These are phyloP conservation scores for Seiridium unicorne DNA, from an alignment of 2,329 filamentous ascomycete genomes.

Conservation along the genomic window DNA sequence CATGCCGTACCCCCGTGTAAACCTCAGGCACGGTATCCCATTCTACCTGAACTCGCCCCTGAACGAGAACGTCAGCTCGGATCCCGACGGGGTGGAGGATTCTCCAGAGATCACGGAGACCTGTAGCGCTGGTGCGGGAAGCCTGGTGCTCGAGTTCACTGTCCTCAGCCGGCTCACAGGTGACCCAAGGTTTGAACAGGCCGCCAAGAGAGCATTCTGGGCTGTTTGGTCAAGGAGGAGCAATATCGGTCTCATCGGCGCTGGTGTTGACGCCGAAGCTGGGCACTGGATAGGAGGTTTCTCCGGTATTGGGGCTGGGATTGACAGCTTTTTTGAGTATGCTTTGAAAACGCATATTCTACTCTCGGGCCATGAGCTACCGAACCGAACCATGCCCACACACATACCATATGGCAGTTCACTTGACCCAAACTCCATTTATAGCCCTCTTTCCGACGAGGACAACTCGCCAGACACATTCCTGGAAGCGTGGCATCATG, in stretches of 20 bases:
- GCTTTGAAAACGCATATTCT: constrained; percentile 92
- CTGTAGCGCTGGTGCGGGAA: constrained; percentile 95
- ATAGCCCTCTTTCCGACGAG: constrained; percentile 58
- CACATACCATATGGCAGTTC: constrained; percentile 33
- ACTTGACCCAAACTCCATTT: constrained; percentile 65
- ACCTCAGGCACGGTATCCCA: constrained; percentile 84
- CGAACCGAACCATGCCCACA: constrained; percentile 48
- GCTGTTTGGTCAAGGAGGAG: constrained; percentile 90
- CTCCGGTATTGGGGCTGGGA: constrained; percentile 92
- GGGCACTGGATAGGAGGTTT: constrained; percentile 86
- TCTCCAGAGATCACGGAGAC: constrained; percentile 84
- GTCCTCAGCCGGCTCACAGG: constrained; percentile 86
- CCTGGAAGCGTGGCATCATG: constrained; percentile 77
- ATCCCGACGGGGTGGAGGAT: constrained; percentile 36
- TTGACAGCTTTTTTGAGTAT: constrained; percentile 99
- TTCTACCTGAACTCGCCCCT: constrained; percentile 88
- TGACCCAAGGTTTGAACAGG: constrained; percentile 81
- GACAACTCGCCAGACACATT: constrained; percentile 77
- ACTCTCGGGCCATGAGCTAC: constrained; percentile 70
- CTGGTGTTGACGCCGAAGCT: constrained; percentile 87
- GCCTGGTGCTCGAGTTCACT: constrained; percentile 89
- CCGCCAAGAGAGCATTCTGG: constrained; percentile 93
- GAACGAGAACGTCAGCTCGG: constrained; percentile 53
- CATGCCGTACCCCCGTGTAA: constrained; percentile 91
- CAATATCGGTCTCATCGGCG: constrained; percentile 81